Evolutionary conservation across 140 eudicot species (phyloP), one percentile per base, ranked within the genome.

Genomic region (Flaveria floridana): DNA sequence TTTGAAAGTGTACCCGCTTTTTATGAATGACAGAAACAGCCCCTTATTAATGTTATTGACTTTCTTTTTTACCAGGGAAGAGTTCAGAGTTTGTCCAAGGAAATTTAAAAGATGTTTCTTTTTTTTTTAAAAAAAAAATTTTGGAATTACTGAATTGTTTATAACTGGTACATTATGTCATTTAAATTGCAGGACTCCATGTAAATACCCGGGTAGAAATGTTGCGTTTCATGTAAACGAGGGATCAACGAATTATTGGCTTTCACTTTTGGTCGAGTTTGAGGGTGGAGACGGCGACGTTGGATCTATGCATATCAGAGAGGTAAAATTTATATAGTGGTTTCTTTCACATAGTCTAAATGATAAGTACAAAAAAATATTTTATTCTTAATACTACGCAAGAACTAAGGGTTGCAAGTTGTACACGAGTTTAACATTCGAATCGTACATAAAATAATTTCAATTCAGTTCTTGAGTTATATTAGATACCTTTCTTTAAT

Each of bases 201-300:
- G 99, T 64, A 84, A 86, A 70, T 93, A 90, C 69, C 96, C 93
- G 0, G 97, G 97, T 37, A 88, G 84, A 65, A 85, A 93, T 71
- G 81, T 93, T 34, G 97, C 96, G 0, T 93, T 90, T 81, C 89
- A 79, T 39, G 99, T 93, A 8, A 90, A 88, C 70, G 99, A 90
- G 82, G 99, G 99, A 57, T 90, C 97, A 48, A 88, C 99, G 8
- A 83, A 82, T 65, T 87, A 90, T 64, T 93, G 97, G 99, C 94
- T 93, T 30, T 93, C 99, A 14, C 85, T 93, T 14, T 53, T 90
- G 52, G 91, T 93, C 11, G 99, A 90, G 74, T 93, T 90, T 42
- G 97, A 93, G 73, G 96, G 83, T 73, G 99, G 99, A 21, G 99
- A 93, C 72, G 99, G 97, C 2, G 99, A 93, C 69, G 77, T 93